Conservation (phyloP, 768 basidiomycete species). For the Boletus rufocinnamomeus region DNA sequence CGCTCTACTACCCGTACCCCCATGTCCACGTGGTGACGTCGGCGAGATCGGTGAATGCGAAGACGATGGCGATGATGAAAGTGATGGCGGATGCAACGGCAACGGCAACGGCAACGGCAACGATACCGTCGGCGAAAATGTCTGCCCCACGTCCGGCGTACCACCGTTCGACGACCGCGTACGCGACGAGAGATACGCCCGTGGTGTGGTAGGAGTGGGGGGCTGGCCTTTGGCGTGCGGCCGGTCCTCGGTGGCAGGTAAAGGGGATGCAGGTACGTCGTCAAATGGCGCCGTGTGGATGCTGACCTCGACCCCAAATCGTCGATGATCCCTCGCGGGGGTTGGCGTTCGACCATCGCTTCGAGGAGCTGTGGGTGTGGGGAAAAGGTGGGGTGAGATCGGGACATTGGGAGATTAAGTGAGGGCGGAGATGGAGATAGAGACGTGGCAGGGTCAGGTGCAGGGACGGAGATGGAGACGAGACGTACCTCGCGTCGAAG, state of each 20-base stretch:
- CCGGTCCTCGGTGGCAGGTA: too few relatives aligned
- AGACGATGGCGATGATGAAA: constrained; percentile 4
- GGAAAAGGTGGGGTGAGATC: background rate
- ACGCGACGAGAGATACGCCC: constrained; percentile 59
- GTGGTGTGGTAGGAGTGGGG: constrained; percentile 36
- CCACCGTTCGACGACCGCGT: constrained; percentile 49
- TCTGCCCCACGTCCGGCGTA: too few relatives aligned
- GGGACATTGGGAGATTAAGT: too few relatives aligned
- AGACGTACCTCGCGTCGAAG: constrained; percentile 70
- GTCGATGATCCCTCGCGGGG: constrained; percentile 57
- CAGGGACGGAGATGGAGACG: background rate
- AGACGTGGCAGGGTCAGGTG: background rate
- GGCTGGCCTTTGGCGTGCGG: constrained; percentile 30
- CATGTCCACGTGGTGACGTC: constrained; percentile 11
- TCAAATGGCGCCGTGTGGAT: too few relatives aligned
- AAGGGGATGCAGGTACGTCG: too few relatives aligned
- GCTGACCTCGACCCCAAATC: constrained; percentile 30
- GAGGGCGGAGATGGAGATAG: too few relatives aligned
- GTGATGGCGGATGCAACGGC: constrained; percentile 2
- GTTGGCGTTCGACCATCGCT: constrained; percentile 40
- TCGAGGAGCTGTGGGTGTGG: constrained; percentile 43
- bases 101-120: too few relatives aligned
- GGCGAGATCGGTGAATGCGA: constrained; percentile 11
- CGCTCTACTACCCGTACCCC: background rate
- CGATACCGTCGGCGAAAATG: constrained; percentile 36